Conservation (phyloP, 2,329 filamentous ascomycete species). For the Talaromyces sp. region DNA sequence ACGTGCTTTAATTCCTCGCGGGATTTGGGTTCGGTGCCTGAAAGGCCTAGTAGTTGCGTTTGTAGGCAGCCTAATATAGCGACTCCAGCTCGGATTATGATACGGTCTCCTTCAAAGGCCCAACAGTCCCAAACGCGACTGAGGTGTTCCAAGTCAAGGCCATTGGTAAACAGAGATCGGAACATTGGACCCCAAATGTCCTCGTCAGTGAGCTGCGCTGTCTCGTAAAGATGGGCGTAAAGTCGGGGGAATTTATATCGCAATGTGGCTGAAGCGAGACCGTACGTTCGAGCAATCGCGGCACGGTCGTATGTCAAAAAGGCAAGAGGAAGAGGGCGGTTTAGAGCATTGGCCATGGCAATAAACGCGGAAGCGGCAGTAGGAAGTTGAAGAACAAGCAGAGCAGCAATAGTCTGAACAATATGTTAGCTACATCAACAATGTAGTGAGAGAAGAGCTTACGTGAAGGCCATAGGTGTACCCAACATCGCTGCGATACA, state of each 20-base stretch:
- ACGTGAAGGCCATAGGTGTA: slow-evolving; percentile 59
- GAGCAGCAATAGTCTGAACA: slow-evolving; percentile 51
- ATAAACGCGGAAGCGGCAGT: slow-evolving; percentile 55
- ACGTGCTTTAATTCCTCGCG: slow-evolving; percentile 33
- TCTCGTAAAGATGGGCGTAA: slow-evolving; percentile 50
- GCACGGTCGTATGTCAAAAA: slow-evolving; percentile 58
- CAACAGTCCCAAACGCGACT: slow-evolving; percentile 61
- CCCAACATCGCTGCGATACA: slow-evolving; percentile 62
- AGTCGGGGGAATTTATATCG: slow-evolving; percentile 58
- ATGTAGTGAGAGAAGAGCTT: slow-evolving; percentile 22
- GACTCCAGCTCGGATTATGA: slow-evolving; percentile 45
- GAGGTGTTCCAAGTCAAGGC: slow-evolving; percentile 52
- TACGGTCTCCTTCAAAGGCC: slow-evolving; percentile 58
- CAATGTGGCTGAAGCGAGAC: slow-evolving; percentile 54
- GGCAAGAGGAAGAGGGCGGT: slow-evolving; percentile 58
- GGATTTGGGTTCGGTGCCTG: slow-evolving; percentile 36
- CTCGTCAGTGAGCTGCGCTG: slow-evolving; percentile 38
- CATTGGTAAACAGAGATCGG: slow-evolving; percentile 51
- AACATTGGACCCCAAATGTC: slow-evolving; percentile 55
- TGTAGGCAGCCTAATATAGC: slow-evolving; percentile 45
- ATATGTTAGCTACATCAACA: slow-evolving; percentile 9
- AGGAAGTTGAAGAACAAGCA: slow-evolving; percentile 57
- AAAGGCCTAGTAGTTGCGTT: slow-evolving; percentile 40
- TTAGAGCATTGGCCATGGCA: slow-evolving; percentile 59
- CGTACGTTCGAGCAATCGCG: slow-evolving; percentile 56